Base-by-base conservation (phyloP, 352 stramenopile species). In the Saprolegnia diclina region DNA sequence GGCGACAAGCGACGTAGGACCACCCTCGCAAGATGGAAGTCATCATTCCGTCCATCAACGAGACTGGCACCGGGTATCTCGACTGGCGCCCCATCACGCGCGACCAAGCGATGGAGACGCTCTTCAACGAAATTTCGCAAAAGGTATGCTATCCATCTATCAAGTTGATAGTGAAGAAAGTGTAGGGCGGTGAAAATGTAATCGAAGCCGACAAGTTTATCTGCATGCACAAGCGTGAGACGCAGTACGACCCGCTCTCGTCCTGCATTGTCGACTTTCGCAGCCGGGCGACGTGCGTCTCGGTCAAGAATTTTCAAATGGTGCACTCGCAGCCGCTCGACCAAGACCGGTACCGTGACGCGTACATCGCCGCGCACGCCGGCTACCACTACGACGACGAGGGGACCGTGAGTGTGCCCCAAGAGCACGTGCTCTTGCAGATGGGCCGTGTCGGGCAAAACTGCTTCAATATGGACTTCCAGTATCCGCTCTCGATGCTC, bases 381-480 rank as follows among this genome's bases (percentile, higher is more conserved):
- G 87, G 82, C 56, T 90, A 83, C 61, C 80, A 90, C 29, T 91
- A 89, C 64, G 80, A 91, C 44, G 85, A 95, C 74, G 83, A 93
- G 71, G 85, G 85, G 72, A 95, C 87, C 6, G 82, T 93, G 26
- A 89, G 79, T 16, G 73, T 90, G 1, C 84, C 85, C n/a, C 85
- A 89, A 67, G 83, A 92, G 67, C 79, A 90, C 64, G 80, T 95
- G 44, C 74, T 95, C 18, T 74, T 96, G 42, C 88, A 96, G 68
- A 77, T 95, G 24, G 88, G 88, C 54, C 89, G 90, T 67, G 89
- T 96, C 21, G 88, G 88, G 66, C 94, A 96, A 57, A 83, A 98
- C 76, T 96, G 90, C 76, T 97, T 97, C 80, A 97, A 97, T 74
- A 94, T 98, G 83, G 91, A 97, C 74, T 96, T 95, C 71, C 85